Evolutionary conservation across 257 asterid species (phyloP), one percentile per base, ranked within the genome.

Genomic region (Leptodermis oblonga): DNA sequence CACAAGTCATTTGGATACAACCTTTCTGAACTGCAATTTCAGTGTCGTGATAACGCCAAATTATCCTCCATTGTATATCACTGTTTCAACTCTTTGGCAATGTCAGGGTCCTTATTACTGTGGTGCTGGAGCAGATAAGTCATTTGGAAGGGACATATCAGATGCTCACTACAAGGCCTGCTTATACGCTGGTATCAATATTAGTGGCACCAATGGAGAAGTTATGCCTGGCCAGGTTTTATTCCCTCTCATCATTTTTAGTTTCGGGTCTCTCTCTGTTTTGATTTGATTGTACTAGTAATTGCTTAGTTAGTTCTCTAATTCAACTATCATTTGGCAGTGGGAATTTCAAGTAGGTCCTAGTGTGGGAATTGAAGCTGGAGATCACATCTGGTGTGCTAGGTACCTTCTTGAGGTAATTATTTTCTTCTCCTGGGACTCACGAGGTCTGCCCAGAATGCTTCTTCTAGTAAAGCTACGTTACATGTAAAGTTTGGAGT

Each of bases 331-430:
- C 48, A 34, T 76, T 82, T 60, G 77, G 79, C 82, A 93, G 97
- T 93, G 98, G 98, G 98, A 93, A 73, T 93, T 90, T 68, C 98
- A 90, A 93, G 97, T 93, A 20, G 98, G 98, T 62, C 98, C 98
- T 0, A 88, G 97, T 60, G 95, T 88, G 52, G 98, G 98, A 62
- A 93, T 93, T 48, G 98, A 90, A 79, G 99, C 92, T 39, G 99
- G 90, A 34, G 97, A 93, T 76, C 99, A 93, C 83, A 86, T 90
- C 72, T 93, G 99, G 99, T 84, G 92, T 39, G 97, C 95, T 37
- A 86, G 99, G 67, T 93, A 93, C 84, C 82, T 93, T 70, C 99
- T 93, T 64, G 99, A 93, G 97, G 99, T 90, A 86, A 18, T 54
- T 64, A 23, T 63, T 22, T 53, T 68, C 54, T 63, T 63, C 59